Base-by-base conservation (phyloP, 2,329 filamentous ascomycete species). In the Fusarium sp. region DNA sequence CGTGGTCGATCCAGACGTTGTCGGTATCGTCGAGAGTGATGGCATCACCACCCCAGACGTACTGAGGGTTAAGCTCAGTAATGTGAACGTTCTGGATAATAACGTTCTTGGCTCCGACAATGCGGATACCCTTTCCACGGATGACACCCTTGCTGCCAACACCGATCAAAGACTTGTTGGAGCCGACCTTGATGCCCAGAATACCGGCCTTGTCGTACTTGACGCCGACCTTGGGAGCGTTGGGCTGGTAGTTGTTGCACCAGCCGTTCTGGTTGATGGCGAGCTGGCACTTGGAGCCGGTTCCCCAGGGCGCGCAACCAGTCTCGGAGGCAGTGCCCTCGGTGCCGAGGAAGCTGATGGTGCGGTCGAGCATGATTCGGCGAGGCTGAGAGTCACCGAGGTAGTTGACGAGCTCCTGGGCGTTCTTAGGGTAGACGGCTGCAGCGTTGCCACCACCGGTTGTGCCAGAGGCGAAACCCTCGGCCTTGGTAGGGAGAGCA, bases 1-100 rank as follows among this genome's bases (percentile, higher is more conserved):
- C 82, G 67, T 85, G 84, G 76, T 86, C 84, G 63, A 85, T 82
- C 84, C 84, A 85, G 71, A 84, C 70, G 34, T 81, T 65, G 65
- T 84, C 82, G 15, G 80, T 74, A 42, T 80, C 78, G 57, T 85
- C 78, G 8, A 88, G 75, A 40, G 84, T 86, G 74, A 88, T 86
- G 38, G 83, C 86, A 74, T 88, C 86, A 54, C 86, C 86, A 56
- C 86, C 86, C 86, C 86, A 88, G 70, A 88, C 85, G 71, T 87
- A 86, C 74, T 85, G 72, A 16, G 85, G 82, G 80, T 88, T 88
- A 49, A 88, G 77, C 53, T 85, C 79, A 52, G 84, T 86, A 72
- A 88, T 82, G 54, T 84, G 81, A 57, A 87, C 78, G 77, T 86
- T 88, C 80, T 87, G 87, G 75, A 89, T 84, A 73, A 89, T 89